phyloP scores from a whole-genome alignment of 1,284 basidiomycete genomes.

The Ustilago crameri region DNA sequence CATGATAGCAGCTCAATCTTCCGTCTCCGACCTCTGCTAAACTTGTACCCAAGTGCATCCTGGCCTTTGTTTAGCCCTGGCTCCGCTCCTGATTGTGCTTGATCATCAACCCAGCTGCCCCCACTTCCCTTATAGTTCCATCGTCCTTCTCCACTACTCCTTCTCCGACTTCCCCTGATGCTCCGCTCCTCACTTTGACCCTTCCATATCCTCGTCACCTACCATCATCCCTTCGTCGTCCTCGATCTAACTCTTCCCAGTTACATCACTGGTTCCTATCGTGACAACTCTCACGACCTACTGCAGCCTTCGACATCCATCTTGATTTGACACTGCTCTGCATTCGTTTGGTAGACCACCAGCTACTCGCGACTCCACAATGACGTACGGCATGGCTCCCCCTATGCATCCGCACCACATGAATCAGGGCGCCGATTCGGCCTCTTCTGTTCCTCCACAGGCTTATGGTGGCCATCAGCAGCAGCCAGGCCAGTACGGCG shows the following conservation, averaged over 20 bases:
- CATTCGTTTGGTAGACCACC: constrained; percentile 28
- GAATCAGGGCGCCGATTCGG: constrained; percentile 28
- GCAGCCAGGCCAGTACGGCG: constrained; percentile 44
- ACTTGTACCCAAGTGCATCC: constrained; percentile 20
- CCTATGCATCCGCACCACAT: constrained; percentile 47
- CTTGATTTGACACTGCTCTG: neutral
- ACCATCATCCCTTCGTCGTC: constrained; percentile 2
- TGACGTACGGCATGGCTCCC: constrained; percentile 51
- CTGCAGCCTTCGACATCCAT: neutral
- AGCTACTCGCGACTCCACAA: constrained; percentile 16
- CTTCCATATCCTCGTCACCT: constrained; percentile 2
- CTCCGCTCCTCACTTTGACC: constrained; percentile 29
- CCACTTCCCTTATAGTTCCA: constrained; percentile 34
- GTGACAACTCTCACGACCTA: no score
- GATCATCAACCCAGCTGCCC: constrained; percentile 25
- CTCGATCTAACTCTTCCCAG: no score
- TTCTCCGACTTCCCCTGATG: constrained; percentile 25
- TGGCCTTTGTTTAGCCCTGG: constrained; percentile 15
- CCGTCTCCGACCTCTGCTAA: constrained; percentile 35
- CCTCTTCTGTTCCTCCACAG: constrained; percentile 24
- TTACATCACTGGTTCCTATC: no score
- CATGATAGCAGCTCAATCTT: constrained; percentile 28
- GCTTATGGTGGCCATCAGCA: constrained; percentile 29
- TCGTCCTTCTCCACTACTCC: constrained; percentile 8
- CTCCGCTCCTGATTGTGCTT: constrained; percentile 1